Evolutionary conservation across 169 alveolate species (phyloP).

Genomic region (Plasmodium fragile): DNA sequence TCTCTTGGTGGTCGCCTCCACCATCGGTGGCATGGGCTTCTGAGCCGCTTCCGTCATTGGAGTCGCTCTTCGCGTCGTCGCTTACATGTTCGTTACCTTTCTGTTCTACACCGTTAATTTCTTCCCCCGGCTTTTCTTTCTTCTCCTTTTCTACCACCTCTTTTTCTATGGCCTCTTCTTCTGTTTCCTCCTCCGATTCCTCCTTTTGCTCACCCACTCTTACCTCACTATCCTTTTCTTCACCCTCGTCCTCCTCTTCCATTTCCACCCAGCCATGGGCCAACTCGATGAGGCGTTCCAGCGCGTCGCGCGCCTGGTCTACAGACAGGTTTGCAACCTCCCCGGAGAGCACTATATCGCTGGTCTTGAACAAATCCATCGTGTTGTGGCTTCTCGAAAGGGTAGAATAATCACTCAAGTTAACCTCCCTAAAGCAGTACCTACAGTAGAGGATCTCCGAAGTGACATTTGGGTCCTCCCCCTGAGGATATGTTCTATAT

Average conservation of each 20-base stretch:
- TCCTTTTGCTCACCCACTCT: no score
- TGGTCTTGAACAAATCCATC: slow-evolving; percentile 11
- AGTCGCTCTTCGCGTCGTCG: not conserved
- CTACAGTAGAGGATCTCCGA: slow-evolving; percentile 28
- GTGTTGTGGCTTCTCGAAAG: slow-evolving; percentile 13
- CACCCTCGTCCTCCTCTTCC: not conserved
- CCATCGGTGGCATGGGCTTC: not conserved
- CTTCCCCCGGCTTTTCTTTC: slow-evolving; percentile 8
- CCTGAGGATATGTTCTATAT: not conserved
- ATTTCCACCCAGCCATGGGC: not conserved
- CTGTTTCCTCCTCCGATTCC: not conserved
- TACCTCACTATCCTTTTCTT: not conserved
- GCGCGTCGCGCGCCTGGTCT: not conserved
- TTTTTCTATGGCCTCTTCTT: not conserved
- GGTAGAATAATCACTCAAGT: slow-evolving; percentile 28
- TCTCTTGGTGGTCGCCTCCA: not conserved
- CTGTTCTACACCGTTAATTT: not conserved
- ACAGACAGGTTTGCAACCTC: not conserved
- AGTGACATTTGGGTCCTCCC: not conserved
- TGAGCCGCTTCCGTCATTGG: not conserved
- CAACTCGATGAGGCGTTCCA: not conserved
- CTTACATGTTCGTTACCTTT: not conserved
- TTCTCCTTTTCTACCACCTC: not conserved
- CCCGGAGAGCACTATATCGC: not conserved
- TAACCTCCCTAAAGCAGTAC: slow-evolving; percentile 59